Evolutionary conservation across 495 filamentous ascomycete species (phyloP).

Genomic region (Letharia columbiana): DNA sequence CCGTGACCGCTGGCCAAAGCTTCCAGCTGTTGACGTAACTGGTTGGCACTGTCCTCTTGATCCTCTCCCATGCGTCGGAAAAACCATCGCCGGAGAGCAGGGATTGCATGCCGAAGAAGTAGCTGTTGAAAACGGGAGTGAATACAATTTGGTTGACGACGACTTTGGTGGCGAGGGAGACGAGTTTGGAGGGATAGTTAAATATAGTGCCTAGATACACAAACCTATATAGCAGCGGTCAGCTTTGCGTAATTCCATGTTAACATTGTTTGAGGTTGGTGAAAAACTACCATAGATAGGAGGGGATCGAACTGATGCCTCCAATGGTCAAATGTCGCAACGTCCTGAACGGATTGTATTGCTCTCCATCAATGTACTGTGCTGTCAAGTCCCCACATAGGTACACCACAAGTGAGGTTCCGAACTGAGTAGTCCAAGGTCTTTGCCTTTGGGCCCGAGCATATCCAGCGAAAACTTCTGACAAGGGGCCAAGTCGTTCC

Average conservation of each 20-base stretch:
- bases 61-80: conserved; percentile 55
- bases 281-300: conserved; percentile 61
- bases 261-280: background rate
- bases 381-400: conserved; percentile 72
- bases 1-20: conserved; percentile 84
- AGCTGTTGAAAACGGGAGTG: conserved; percentile 79
- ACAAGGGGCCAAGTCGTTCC: conserved; percentile 37
- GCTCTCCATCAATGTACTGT: conserved; percentile 46
- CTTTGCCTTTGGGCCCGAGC: conserved; percentile 56
- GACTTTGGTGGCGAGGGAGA: conserved; percentile 68
- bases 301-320: conserved; percentile 59
- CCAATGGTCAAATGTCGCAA: conserved; percentile 66
- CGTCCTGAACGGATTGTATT: conserved; percentile 64
- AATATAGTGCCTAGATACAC: conserved; percentile 69
- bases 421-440: conserved; percentile 71
- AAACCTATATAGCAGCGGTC: conserved; percentile 48
- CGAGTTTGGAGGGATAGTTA: conserved; percentile 64
- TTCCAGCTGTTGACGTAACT: conserved; percentile 74
- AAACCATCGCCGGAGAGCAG: conserved; percentile 49
- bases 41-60: conserved; percentile 66
- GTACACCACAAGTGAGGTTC: conserved; percentile 68
- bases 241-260: background rate
- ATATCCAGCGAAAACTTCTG: conserved; percentile 59
- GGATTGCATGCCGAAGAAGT: conserved; percentile 85
- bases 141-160: conserved; percentile 73